phyloP scores from a whole-genome alignment of 768 basidiomycete species.

The Podaxis carcinomalis region DNA sequence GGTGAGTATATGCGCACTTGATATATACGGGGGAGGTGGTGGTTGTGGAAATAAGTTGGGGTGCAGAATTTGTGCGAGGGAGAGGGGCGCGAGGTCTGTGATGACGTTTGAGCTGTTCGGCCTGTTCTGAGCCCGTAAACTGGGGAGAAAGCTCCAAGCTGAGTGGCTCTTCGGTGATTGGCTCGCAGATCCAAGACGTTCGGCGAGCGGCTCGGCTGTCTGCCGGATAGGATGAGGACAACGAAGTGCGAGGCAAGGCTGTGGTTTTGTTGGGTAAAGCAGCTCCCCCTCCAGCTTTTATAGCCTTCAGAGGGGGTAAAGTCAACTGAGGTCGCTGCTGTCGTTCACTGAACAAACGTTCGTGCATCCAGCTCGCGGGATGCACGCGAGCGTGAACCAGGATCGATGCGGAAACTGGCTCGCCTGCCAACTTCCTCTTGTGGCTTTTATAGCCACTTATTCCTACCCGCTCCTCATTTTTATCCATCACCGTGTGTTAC shows the following conservation, averaged over 20 bases:
- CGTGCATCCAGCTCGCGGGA: conserved; percentile 20
- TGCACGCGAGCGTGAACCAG: conserved; percentile 1
- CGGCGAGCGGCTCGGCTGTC: conserved; percentile 19
- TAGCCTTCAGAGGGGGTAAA: conserved; percentile 8
- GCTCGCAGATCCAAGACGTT: conserved; percentile 36
- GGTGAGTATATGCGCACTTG: conserved; percentile 22
- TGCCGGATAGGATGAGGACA: conserved; percentile 12
- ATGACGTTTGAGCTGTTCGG: conserved; percentile 56
- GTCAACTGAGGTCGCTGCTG: conserved; percentile 11
- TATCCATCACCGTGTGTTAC: conserved; percentile 13
- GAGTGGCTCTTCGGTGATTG: conserved; percentile 50
- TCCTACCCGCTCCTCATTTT: conserved; percentile 15
- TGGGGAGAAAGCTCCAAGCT: conserved; percentile 21
- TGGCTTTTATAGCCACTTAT: conserved; percentile 30
- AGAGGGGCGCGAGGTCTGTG: conserved; percentile 48
- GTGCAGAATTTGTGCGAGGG: conserved; percentile 45
- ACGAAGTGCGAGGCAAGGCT: background rate
- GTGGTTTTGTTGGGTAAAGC: background rate
- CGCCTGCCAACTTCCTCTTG: conserved; percentile 21
- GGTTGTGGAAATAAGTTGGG: conserved; percentile 60
- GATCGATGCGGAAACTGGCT: conserved; percentile 9
- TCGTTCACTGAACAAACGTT: conserved; percentile 35
- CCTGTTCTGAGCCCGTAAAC: conserved; percentile 17
- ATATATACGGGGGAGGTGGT: conserved; percentile 60
- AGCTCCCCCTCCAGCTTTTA: conserved; percentile 15